Base-by-base conservation (phyloP, 164 flowering plant species). In the Taxillus chinensis region DNA sequence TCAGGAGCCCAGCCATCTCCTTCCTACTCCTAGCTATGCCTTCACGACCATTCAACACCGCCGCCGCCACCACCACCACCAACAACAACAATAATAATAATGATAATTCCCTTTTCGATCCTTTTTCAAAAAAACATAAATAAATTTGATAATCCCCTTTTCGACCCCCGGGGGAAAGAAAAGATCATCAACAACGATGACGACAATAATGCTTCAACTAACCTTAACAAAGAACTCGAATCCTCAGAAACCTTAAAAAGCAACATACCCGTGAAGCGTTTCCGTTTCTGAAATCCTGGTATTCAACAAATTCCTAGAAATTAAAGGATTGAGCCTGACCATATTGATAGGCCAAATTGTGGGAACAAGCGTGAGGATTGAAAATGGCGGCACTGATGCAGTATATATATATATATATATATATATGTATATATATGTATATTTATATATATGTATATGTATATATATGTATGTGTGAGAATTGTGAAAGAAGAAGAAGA, bases 1-100 rank as follows among this genome's bases (percentile, higher is more conserved):
- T 78, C 61, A 83, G 59, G 54, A 86, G 39, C 62, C 66, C 77
- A 63, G 76, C 73, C 89, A 84, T 87, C 27, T 27, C 27, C 42
- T n/a, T 65, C 41, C 55, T 60, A 16, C 13, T 40, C 27, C 7
- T 41, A 39, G 7, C 15, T 40, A 42, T 13, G 8, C 39, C 16
- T 51, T 5, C 17, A 15, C 39, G 45, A 60, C 45, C 27, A 57
- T 41, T 14, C 5, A 14, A 51, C 54, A 16, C 41, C 51, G 10
- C 37, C 51, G 8, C 42, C 50, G 3, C 69, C 57, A 8, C 7
- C 17, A 62, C 0, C 40, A 58, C 14, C 14, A 5, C 61, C 41
- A 58, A 8, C 38, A 46, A 10, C 52, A 0, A 7, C 2, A 39
- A 37, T 41, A 6, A 61, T 37, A 61, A 48, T 17, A 14, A 6